Evolutionary conservation across 169 alveolate species (phyloP).

Genomic region (Eimeria sp.): DNA sequence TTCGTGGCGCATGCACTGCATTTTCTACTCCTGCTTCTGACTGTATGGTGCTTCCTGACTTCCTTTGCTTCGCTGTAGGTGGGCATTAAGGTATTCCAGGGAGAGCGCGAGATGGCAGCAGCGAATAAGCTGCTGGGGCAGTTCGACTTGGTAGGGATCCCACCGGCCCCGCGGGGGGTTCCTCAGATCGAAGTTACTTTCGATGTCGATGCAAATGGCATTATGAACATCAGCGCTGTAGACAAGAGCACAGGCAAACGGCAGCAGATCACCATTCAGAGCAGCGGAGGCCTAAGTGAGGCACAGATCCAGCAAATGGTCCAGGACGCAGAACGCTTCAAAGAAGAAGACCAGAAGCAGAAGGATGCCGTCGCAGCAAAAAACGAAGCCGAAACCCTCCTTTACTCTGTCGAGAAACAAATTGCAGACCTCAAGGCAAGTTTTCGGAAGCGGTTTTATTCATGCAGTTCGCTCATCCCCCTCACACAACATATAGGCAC

Average conservation of each 20-base stretch:
- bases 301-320: constrained; percentile 97
- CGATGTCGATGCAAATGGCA: constrained; percentile 97
- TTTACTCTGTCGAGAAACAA: too few species aligned
- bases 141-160: constrained; percentile 97
- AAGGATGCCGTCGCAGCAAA: constrained; percentile 96
- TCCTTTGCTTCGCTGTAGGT: neutral
- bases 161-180: constrained; percentile 98
- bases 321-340: constrained; percentile 96
- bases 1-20: too few species aligned
- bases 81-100: constrained; percentile 94
- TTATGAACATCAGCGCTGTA: constrained; percentile 96
- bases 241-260: constrained; percentile 97
- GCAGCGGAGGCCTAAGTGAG: constrained; percentile 96
- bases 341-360: constrained; percentile 96
- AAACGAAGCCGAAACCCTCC: constrained; percentile 82
- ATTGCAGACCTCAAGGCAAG: too few species aligned
- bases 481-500: too few species aligned
- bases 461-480: too few species aligned
- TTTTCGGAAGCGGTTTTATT: too few species aligned
- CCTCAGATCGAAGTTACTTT: constrained; percentile 97
- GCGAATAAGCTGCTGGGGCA: constrained; percentile 97
- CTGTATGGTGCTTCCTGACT: too few species aligned
- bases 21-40: too few species aligned
- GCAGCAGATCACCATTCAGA: constrained; percentile 97
- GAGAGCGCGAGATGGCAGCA: constrained; percentile 98